Conservation (phyloP, 345 rosid genomes). For the Salix purpurea region DNA sequence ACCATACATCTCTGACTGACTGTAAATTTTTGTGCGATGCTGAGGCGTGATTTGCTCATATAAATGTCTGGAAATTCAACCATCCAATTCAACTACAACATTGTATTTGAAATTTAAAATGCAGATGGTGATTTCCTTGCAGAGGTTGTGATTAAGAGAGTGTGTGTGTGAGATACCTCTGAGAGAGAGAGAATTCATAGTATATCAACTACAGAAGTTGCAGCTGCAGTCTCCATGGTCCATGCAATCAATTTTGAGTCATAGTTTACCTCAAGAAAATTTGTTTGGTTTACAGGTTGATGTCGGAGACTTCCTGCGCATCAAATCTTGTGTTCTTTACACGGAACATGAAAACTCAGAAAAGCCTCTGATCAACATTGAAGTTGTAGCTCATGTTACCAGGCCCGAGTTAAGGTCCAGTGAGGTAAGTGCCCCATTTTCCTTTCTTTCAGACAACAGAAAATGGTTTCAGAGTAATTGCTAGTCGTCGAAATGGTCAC, state of each 20-base stretch:
- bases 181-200: background rate
- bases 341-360: constrained; percentile 62
- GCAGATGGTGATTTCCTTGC: background rate
- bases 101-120: background rate
- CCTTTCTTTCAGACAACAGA: background rate
- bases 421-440: constrained; percentile 45
- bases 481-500: background rate
- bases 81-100: background rate
- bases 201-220: background rate
- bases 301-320: constrained; percentile 74
- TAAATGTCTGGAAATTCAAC: background rate
- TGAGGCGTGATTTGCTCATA: background rate
- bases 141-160: background rate
- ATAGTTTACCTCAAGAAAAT: background rate
- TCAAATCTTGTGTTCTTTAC: constrained; percentile 74
- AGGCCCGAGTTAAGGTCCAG: constrained; percentile 86
- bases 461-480: background rate
- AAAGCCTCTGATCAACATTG: constrained; percentile 68
- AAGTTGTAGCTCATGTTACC: constrained; percentile 95
- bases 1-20: background rate
- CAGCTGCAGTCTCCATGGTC: background rate
- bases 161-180: background rate
- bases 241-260: background rate
- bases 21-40: background rate
- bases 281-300: constrained; percentile 52